phyloP scores from a whole-genome alignment of 768 basidiomycete genomes.

The Imleria badia region DNA sequence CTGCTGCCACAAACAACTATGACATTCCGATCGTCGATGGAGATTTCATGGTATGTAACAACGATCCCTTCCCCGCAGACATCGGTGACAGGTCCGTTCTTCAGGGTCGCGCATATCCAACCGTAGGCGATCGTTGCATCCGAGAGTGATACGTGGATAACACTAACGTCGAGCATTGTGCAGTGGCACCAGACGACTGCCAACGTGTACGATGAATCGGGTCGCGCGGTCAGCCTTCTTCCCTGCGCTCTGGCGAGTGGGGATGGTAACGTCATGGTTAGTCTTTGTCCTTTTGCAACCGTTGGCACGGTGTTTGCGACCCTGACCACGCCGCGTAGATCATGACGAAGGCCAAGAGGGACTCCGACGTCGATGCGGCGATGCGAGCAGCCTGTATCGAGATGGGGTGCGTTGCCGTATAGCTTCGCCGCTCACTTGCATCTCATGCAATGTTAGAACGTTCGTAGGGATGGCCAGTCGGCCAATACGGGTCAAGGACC shows the following conservation, averaged over 20 bases:
- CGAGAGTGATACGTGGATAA: constrained; percentile 2
- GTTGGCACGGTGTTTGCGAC: background rate
- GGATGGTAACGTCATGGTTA: constrained; percentile 37
- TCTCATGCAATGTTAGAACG: constrained; percentile 28
- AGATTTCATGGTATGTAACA: constrained; percentile 40
- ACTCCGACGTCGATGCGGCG: constrained; percentile 42
- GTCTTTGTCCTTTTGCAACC: constrained; percentile 1
- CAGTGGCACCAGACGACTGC: constrained; percentile 34
- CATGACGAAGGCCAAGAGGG: constrained; percentile 45
- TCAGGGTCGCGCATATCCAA: constrained; percentile 40
- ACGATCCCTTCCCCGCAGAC: background rate
- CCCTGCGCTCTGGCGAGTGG: constrained; percentile 38
- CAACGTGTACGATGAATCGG: constrained; percentile 29
- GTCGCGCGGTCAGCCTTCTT: constrained; percentile 30
- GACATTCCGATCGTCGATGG: constrained; percentile 43
- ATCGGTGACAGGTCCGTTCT: constrained; percentile 1
- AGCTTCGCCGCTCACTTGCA: background rate
- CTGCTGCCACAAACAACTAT: constrained; percentile 35
- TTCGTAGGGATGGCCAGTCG: constrained; percentile 44
- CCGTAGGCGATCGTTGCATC: constrained; percentile 19
- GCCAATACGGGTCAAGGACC: constrained; percentile 39
- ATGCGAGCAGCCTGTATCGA: constrained; percentile 49
- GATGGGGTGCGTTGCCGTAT: constrained; percentile 40
- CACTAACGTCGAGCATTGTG: background rate
- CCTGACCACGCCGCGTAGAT: constrained; percentile 26